Conservation (phyloP, 2,329 filamentous ascomycete species). For the Exophiala viscosa region DNA sequence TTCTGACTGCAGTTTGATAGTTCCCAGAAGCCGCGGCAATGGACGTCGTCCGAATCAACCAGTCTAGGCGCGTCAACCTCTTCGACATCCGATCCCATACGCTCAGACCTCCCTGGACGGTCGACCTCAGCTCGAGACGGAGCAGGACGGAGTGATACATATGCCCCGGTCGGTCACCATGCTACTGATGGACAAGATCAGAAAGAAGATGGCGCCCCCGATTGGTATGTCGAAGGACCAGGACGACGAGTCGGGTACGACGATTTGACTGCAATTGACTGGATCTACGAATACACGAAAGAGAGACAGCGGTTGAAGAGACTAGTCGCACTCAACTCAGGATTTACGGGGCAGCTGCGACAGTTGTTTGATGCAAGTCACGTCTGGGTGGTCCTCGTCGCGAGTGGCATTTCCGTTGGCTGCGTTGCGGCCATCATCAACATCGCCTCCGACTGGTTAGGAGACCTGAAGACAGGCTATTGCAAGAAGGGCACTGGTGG, state of each 20-base stretch:
- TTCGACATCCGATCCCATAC: too few relatives aligned
- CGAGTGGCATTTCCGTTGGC: slow-evolving; percentile 80
- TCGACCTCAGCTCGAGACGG: not conserved
- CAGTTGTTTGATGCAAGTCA: slow-evolving; percentile 80
- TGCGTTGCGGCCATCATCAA: slow-evolving; percentile 84
- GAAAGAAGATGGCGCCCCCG: slow-evolving; percentile 47
- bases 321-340: slow-evolving; percentile 61
- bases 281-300: slow-evolving; percentile 98
- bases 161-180: not conserved
- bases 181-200: slow-evolving; percentile 1
- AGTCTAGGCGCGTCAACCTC: too few relatives aligned
- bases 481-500: slow-evolving; percentile 74
- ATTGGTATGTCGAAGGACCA: slow-evolving; percentile 89
- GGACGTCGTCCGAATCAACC: not conserved
- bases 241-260: slow-evolving; percentile 91
- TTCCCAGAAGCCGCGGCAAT: not conserved
- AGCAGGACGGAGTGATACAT: not conserved
- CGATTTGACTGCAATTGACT: slow-evolving; percentile 95
- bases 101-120: too few relatives aligned
- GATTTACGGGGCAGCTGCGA: slow-evolving; percentile 68
- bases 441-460: slow-evolving; percentile 87
- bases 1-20: not conserved
- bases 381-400: slow-evolving; percentile 83
- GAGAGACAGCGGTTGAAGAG: slow-evolving; percentile 84
- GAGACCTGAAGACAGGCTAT: slow-evolving; percentile 84